phyloP scores from a whole-genome alignment of 257 asterid species.

The Schizonepeta tenuifolia region DNA sequence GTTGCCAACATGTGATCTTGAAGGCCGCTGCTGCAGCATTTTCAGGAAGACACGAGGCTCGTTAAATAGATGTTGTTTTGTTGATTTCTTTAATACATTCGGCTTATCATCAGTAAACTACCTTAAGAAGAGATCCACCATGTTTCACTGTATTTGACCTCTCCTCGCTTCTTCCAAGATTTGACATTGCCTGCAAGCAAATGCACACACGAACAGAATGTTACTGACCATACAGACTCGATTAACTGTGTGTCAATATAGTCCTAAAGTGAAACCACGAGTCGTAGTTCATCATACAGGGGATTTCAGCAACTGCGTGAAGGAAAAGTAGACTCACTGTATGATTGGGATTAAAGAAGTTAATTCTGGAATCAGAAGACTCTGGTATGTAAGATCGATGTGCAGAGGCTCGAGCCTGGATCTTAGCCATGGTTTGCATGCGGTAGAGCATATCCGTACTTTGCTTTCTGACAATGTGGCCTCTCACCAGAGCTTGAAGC shows the following conservation, averaged over 20 bases:
- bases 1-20: conserved; percentile 46
- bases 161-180: conserved; percentile 41
- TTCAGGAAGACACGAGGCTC: conserved; percentile 6
- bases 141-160: conserved; percentile 37
- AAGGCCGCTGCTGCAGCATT: conserved; percentile 58
- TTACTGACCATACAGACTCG: background rate
- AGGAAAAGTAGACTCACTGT: conserved; percentile 46
- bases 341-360: conserved; percentile 36
- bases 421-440: conserved; percentile 96
- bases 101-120: conserved; percentile 28
- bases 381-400: conserved; percentile 53
- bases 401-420: conserved; percentile 93
- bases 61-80: background rate
- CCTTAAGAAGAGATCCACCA: conserved; percentile 52
- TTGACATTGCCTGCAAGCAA: conserved; percentile 47
- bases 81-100: background rate
- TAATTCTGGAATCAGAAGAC: conserved; percentile 37
- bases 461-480: conserved; percentile 86
- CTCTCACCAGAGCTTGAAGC: conserved; percentile 95
- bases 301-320: background rate
- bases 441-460: conserved; percentile 87
- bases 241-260: no score
- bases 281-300: background rate
- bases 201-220: conserved; percentile 20
- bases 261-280: background rate